phyloP scores from a whole-genome alignment of 148 eudicot genomes.

The Hydrangea macrophylla region DNA sequence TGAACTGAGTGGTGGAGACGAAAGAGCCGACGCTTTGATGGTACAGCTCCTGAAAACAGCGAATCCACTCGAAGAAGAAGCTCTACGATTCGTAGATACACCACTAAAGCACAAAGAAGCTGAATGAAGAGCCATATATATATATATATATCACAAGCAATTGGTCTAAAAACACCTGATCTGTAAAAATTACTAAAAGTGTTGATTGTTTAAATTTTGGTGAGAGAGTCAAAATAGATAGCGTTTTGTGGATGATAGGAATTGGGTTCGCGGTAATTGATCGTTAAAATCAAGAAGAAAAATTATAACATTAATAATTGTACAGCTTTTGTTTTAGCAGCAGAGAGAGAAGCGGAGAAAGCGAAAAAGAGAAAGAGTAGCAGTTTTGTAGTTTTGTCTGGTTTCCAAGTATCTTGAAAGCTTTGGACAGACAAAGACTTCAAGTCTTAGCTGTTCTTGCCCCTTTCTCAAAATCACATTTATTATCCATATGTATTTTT shows the following conservation, averaged over 20 bases:
- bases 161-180: not conserved
- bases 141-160: not conserved
- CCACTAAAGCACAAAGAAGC: conserved; percentile 38
- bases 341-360: conserved; percentile 11
- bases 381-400: not conserved
- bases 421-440: not conserved
- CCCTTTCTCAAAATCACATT: no score
- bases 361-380: not conserved
- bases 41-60: conserved; percentile 23
- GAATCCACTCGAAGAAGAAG: conserved; percentile 19
- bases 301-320: conserved; percentile 2
- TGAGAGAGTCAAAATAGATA: not conserved
- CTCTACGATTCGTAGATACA: conserved; percentile 19
- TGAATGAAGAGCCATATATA: conserved; percentile 50
- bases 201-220: not conserved
- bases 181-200: not conserved
- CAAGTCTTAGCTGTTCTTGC: not conserved
- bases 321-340: not conserved
- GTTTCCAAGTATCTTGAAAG: not conserved
- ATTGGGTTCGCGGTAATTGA: no score
- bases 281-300: not conserved
- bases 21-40: conserved; percentile 23
- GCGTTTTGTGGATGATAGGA: not conserved
- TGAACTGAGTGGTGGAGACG: conserved; percentile 19
- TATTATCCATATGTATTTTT: not conserved